A percentile compares a stretch with the other conserved stretches of the same genome.
Conservation (phyloP, 2,329 filamentous ascomycete species). For the Fusarium buharicum region DNA sequence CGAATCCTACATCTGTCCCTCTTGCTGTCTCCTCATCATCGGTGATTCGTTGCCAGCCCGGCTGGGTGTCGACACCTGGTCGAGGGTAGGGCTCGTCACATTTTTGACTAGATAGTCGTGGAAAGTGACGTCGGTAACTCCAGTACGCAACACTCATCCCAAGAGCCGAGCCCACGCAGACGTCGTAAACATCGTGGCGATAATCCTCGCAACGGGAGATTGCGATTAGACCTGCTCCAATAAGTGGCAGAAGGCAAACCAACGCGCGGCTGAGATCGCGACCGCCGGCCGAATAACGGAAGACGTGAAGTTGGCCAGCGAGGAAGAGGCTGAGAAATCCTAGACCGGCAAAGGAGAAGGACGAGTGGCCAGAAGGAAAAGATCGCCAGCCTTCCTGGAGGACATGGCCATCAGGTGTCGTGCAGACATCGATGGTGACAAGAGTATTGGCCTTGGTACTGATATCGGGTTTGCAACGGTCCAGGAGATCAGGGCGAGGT, state of each 20-base stretch:
- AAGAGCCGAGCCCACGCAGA: conserved; percentile 68
- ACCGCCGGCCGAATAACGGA: conserved; percentile 55
- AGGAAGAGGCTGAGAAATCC: conserved; percentile 79
- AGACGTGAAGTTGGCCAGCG: conserved; percentile 72
- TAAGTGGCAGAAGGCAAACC: conserved; percentile 66
- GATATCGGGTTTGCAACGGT: conserved; percentile 79
- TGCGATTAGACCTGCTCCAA: conserved; percentile 74
- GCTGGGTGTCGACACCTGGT: conserved; percentile 52
- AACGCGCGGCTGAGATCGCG: conserved; percentile 67
- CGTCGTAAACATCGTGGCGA: conserved; percentile 76
- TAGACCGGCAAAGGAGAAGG: conserved; percentile 81
- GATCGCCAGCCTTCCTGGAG: conserved; percentile 87
- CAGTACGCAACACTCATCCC: conserved; percentile 71
- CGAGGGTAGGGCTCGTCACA: conserved; percentile 69
- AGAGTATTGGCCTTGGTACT: conserved; percentile 62
- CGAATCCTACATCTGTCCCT: conserved; percentile 53
- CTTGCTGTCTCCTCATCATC: conserved; percentile 64
- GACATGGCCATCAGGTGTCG: conserved; percentile 72
- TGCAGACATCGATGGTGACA: conserved; percentile 77
- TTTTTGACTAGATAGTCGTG: conserved; percentile 60
- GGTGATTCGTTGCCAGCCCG: conserved; percentile 57
- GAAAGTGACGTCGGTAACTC: conserved; percentile 74
- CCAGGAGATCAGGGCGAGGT: conserved; percentile 70
- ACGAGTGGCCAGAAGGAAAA: conserved; percentile 83
- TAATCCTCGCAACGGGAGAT: conserved; percentile 77